Conservation (phyloP, 1,284 basidiomycete species). For the Tausonia pullulans region DNA sequence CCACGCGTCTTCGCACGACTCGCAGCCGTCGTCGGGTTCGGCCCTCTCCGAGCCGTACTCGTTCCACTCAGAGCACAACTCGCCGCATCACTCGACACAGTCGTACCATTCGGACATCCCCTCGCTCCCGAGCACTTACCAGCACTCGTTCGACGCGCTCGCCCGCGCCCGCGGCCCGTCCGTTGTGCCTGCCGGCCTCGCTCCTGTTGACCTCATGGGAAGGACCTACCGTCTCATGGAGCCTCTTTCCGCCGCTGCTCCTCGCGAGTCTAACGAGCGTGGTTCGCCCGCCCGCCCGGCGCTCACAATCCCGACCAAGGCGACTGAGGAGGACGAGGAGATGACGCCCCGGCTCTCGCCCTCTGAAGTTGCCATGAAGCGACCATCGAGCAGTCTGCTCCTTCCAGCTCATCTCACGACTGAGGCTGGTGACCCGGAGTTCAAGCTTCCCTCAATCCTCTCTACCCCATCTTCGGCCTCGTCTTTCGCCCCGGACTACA, state of each 20-base stretch:
- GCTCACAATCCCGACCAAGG: too few relatives aligned
- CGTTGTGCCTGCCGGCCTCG: not conserved
- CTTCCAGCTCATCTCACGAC: not conserved
- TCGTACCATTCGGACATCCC: constrained; percentile 4
- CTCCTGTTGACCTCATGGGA: constrained; percentile 3
- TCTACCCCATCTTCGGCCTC: not conserved
- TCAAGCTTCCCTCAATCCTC: constrained; percentile 13
- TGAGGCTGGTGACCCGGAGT: not conserved
- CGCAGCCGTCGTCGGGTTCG: not conserved
- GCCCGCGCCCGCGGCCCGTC: constrained; percentile 2
- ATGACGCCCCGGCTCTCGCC: not conserved
- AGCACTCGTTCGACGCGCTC: constrained; percentile 14
- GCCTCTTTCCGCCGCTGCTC: constrained; percentile 5
- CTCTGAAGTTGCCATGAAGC: constrained; percentile 10
- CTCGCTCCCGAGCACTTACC: not conserved
- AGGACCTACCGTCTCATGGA: constrained; percentile 15
- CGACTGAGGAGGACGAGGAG: not conserved
- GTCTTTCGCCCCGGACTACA: too few relatives aligned
- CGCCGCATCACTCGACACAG: not conserved
- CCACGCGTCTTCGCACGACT: not conserved
- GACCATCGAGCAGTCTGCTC: not conserved
- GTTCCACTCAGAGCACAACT: not conserved
- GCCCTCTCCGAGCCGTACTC: not conserved
- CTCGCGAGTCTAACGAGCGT: constrained; percentile 3
- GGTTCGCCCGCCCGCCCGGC: not conserved